phyloP scores from a whole-genome alignment of 1,284 basidiomycete species.

The Golubevia pallescens region DNA sequence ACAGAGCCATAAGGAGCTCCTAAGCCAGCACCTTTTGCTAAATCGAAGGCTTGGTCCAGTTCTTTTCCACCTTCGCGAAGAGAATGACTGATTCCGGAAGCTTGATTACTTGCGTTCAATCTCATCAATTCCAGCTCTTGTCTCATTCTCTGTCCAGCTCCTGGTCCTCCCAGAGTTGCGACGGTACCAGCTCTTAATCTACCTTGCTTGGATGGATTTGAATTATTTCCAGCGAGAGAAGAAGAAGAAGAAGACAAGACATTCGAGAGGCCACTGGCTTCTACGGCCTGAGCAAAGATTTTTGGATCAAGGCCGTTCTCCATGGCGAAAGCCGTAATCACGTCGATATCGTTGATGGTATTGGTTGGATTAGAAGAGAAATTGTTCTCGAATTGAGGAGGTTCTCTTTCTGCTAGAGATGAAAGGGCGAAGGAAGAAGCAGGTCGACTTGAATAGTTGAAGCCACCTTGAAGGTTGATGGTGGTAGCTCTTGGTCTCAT shows the following conservation, averaged over 20 bases:
- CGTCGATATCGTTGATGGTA: slow-evolving; percentile 3
- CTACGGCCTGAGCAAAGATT: slow-evolving; percentile 9
- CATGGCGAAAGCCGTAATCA: slow-evolving; percentile 12
- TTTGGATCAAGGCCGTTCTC: slow-evolving; percentile 13
- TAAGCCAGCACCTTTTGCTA: not conserved
- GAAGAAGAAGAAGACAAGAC: not conserved
- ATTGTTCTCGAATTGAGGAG: not conserved
- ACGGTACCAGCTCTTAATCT: slow-evolving; percentile 48
- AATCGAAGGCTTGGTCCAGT: not conserved
- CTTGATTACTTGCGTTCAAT: not conserved
- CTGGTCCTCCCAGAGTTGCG: slow-evolving; percentile 48
- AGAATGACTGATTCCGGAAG: not conserved
- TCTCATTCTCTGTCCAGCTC: slow-evolving; percentile 40
- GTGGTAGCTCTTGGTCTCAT: not conserved
- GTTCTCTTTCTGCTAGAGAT: not conserved
- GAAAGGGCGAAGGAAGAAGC: slow-evolving; percentile 2
- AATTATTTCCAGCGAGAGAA: not conserved
- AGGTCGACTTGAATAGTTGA: not conserved
- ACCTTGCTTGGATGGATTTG: not conserved
- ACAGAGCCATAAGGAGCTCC: not conserved
- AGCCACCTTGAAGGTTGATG: not conserved
- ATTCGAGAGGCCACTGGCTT: slow-evolving; percentile 6
- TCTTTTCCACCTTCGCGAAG: not conserved
- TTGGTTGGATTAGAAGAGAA: not conserved
- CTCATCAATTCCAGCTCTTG: slow-evolving; percentile 26